Percentiles rank a stretch among this genome's conserved stretches.
These are phyloP conservation scores for Barnettozyma pratensis DNA, from an alignment of 805 yeast species.

Conservation along the genomic window DNA sequence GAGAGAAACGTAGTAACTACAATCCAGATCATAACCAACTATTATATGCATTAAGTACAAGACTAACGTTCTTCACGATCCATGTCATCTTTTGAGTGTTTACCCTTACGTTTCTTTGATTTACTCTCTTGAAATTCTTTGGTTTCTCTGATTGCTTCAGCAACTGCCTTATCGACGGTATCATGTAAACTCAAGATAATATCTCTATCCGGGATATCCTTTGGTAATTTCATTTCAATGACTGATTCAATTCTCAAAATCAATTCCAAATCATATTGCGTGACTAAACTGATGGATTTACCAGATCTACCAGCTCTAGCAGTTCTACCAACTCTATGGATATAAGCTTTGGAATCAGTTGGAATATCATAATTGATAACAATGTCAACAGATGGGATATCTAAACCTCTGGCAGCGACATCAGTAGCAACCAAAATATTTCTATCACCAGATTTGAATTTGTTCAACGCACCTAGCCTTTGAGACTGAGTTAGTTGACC, in stretches of 20 bases:
- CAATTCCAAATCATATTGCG: conserved; percentile 91
- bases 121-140: conserved; percentile 27
- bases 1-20: too few species aligned
- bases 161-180: conserved; percentile 86
- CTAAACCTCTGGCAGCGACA: conserved; percentile 86
- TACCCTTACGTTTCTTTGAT: conserved; percentile 14
- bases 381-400: conserved; percentile 74
- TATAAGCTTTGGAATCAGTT: conserved; percentile 77
- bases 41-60: not conserved
- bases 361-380: conserved; percentile 79
- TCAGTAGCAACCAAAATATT: conserved; percentile 76
- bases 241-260: conserved; percentile 86
- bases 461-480: conserved; percentile 74
- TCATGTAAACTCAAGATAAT: conserved; percentile 74
- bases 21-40: too few species aligned
- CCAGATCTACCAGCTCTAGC: conserved; percentile 94
- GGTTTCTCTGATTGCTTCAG: conserved; percentile 67
- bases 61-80: conserved; percentile 22
- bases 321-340: conserved; percentile 91
- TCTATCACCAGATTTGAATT: conserved; percentile 69
- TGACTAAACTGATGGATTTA: conserved; percentile 78
- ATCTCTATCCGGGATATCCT: conserved; percentile 73
- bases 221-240: conserved; percentile 75
- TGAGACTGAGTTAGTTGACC: conserved; percentile 88
- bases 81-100: conserved; percentile 15